These are phyloP conservation scores for Phyllosticta citribraziliensis DNA, from an alignment of 2,329 filamentous ascomycete species.

Conservation along the genomic window DNA sequence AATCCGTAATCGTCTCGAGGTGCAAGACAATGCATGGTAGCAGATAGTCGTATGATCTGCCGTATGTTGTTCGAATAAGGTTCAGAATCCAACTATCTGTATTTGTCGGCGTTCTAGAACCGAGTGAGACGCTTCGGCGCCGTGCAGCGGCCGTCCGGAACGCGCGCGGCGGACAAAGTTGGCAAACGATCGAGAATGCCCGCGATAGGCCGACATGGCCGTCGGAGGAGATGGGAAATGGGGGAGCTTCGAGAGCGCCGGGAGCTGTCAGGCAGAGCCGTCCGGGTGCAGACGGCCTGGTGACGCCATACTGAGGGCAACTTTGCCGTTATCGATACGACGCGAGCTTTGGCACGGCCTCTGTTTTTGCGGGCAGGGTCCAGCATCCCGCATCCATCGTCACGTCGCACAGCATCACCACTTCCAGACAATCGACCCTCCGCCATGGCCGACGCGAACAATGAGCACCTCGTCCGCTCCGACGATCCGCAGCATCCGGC, in stretches of 20 bases:
- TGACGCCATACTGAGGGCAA: background rate
- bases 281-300: background rate
- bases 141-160: background rate
- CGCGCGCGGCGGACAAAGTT: background rate
- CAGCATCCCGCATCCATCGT: background rate
- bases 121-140: background rate
- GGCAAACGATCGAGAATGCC: background rate
- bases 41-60: background rate
- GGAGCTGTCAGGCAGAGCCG: background rate
- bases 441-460: slow-evolving; percentile 8
- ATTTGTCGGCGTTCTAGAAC: background rate
- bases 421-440: background rate
- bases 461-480: slow-evolving; percentile 49
- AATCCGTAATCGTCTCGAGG: background rate
- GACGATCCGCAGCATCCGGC: slow-evolving; percentile 76
- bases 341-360: background rate
- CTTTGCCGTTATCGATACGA: background rate
- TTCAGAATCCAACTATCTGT: background rate
- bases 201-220: background rate
- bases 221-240: background rate
- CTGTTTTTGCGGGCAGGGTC: background rate
- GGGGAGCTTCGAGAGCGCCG: background rate
- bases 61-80: background rate
- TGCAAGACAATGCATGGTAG: background rate
- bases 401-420: background rate